Evolutionary conservation across 805 yeast genomes (phyloP).

Genomic region (Ogataea trehalophila): DNA sequence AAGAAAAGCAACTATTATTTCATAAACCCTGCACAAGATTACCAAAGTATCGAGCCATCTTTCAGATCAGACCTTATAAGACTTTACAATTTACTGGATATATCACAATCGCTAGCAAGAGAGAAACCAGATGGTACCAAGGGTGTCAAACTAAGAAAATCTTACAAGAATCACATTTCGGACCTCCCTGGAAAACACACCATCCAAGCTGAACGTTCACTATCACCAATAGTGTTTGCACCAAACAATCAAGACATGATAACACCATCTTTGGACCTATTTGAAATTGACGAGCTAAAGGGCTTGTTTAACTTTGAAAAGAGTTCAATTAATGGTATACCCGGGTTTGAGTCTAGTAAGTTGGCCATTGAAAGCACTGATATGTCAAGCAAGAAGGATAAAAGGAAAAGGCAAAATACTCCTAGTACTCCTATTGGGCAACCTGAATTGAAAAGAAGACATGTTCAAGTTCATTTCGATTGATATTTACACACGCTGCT

Average conservation of each 20-base stretch:
- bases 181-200: conserved; percentile 80
- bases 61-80: conserved; percentile 67
- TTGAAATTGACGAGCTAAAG: conserved; percentile 45
- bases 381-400: conserved; percentile 16
- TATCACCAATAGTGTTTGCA: conserved; percentile 35
- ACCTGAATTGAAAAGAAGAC: conserved; percentile 27
- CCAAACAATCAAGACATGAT: conserved; percentile 36
- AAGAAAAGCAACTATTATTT: conserved; percentile 23
- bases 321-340: conserved; percentile 64
- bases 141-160: conserved; percentile 88
- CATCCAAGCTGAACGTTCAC: conserved; percentile 46
- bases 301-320: conserved; percentile 56
- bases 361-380: conserved; percentile 53
- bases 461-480: conserved; percentile 30
- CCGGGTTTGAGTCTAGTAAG: conserved; percentile 67
- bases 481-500: conserved; percentile 1
- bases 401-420: conserved; percentile 23
- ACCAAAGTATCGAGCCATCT: conserved; percentile 53
- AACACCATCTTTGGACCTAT: conserved; percentile 37
- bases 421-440: conserved; percentile 19
- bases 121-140: conserved; percentile 83
- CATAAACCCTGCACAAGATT: conserved; percentile 26
- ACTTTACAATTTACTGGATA: conserved; percentile 58
- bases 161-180: conserved; percentile 86
- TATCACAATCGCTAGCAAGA: conserved; percentile 81